These are phyloP conservation scores for Cystofilobasidium ferigula DNA, from an alignment of 768 basidiomycete genomes.

Conservation along the genomic window DNA sequence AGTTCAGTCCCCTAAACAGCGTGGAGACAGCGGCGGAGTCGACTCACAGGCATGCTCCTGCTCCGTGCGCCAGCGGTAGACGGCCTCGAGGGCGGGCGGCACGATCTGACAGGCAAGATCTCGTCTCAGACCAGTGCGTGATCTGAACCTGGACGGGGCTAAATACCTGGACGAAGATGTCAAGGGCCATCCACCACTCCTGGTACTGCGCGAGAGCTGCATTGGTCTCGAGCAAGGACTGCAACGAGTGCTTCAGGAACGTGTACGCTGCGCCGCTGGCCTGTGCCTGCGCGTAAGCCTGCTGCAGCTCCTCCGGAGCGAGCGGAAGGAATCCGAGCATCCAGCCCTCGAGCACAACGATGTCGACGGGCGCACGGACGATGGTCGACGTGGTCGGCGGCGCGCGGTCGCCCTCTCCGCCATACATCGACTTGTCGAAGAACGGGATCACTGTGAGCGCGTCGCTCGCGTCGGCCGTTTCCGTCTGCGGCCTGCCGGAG, in stretches of 20 bases:
- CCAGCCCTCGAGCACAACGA: constrained; percentile 94
- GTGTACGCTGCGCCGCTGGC: background rate
- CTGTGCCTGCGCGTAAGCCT: constrained; percentile 41
- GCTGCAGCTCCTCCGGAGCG: constrained; percentile 44
- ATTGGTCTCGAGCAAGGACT: constrained; percentile 57
- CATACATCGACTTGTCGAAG: constrained; percentile 75
- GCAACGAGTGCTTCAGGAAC: constrained; percentile 31
- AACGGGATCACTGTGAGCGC: constrained; percentile 47
- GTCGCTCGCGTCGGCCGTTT: background rate
- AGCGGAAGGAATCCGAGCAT: constrained; percentile 76
- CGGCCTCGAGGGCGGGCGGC: constrained; percentile 36
- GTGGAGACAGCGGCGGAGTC: background rate
- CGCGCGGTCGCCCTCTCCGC: constrained; percentile 71
- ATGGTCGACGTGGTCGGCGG: constrained; percentile 42
- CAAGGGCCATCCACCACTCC: constrained; percentile 49
- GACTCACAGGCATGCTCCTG: constrained; percentile 54
- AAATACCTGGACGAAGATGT: constrained; percentile 64
- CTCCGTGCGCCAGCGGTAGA: constrained; percentile 79
- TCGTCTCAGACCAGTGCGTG: background rate
- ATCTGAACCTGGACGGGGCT: background rate
- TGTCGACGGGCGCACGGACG: constrained; percentile 52
- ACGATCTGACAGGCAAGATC: background rate
- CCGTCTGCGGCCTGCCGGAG: background rate
- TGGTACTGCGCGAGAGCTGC: constrained; percentile 50
- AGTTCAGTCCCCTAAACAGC: too few relatives aligned